Conservation (phyloP, 257 asterid species). For the Coffea eugenioides region DNA sequence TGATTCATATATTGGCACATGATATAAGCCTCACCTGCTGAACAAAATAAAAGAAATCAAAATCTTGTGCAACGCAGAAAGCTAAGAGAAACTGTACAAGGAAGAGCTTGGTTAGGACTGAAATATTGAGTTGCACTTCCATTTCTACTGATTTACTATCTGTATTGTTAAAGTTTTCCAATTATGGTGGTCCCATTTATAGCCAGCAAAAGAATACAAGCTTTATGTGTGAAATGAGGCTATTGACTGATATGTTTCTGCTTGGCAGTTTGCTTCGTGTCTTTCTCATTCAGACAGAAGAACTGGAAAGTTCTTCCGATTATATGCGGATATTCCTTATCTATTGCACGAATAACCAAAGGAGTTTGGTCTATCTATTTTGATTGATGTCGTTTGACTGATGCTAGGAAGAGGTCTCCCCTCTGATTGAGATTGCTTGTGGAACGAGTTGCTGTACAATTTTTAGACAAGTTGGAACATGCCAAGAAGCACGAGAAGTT, state of each 20-base stretch:
- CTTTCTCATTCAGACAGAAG: not conserved
- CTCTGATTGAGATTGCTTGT: too few species aligned
- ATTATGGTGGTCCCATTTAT: slow-evolving; percentile 8
- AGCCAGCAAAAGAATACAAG: not conserved
- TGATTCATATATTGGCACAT: not conserved
- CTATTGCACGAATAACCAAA: too few species aligned
- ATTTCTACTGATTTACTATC: not conserved
- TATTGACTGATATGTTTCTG: not conserved
- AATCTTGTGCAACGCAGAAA: slow-evolving; percentile 43
- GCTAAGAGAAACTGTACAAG: slow-evolving; percentile 40
- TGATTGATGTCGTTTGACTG: not conserved
- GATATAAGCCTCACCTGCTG: slow-evolving; percentile 49
- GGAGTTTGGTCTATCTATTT: not conserved
- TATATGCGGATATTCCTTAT: slow-evolving; percentile 13
- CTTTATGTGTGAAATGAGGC: slow-evolving; percentile 4
- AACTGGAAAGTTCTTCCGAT: slow-evolving; percentile 3
- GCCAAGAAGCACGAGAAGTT: too few species aligned
- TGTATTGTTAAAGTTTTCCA: not conserved
- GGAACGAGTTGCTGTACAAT: too few species aligned
- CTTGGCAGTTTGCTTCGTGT: not conserved
- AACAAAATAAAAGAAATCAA: slow-evolving; percentile 82
- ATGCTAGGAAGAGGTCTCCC: not conserved
- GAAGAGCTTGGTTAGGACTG: slow-evolving; percentile 28
- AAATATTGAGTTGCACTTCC: slow-evolving; percentile 23
- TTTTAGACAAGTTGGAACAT: too few species aligned